Percentiles rank a stretch among this genome's conserved stretches.
Evolutionary conservation across 768 basidiomycete genomes (phyloP).

Genomic region (Lepiota venenata): DNA sequence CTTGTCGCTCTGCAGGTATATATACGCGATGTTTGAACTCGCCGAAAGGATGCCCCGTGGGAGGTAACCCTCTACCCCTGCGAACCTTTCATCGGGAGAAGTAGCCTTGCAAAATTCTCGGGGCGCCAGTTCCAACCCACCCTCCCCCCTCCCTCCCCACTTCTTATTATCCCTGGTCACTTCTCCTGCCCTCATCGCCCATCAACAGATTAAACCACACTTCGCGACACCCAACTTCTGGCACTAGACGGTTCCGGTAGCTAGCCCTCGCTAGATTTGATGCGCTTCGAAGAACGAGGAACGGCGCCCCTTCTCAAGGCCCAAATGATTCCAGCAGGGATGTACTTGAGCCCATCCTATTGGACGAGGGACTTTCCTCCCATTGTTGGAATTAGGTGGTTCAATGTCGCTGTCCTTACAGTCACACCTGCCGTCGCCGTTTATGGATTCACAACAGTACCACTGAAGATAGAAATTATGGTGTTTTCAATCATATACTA

Average conservation of each 20-base stretch:
- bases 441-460: slow-evolving; percentile 59
- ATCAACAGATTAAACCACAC: no score
- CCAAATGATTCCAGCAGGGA: not conserved
- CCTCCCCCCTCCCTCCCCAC: not conserved
- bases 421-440: slow-evolving; percentile 67
- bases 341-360: not conserved
- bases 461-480: slow-evolving; percentile 46
- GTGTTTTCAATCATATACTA: slow-evolving; percentile 71
- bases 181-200: not conserved
- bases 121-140: no score
- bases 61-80: no score
- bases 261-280: not conserved
- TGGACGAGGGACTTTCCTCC: slow-evolving; percentile 37
- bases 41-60: no score
- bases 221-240: no score
- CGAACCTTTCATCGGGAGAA: no score
- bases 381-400: slow-evolving; percentile 65
- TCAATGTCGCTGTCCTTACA: slow-evolving; percentile 69
- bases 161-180: not conserved
- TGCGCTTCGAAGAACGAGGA: not conserved
- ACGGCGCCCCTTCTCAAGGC: no score
- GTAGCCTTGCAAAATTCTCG: no score
- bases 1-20: no score
- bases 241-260: no score
- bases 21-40: no score